Evolutionary conservation across 768 basidiomycete species (phyloP).

Genomic region (Lactarius trivialis): DNA sequence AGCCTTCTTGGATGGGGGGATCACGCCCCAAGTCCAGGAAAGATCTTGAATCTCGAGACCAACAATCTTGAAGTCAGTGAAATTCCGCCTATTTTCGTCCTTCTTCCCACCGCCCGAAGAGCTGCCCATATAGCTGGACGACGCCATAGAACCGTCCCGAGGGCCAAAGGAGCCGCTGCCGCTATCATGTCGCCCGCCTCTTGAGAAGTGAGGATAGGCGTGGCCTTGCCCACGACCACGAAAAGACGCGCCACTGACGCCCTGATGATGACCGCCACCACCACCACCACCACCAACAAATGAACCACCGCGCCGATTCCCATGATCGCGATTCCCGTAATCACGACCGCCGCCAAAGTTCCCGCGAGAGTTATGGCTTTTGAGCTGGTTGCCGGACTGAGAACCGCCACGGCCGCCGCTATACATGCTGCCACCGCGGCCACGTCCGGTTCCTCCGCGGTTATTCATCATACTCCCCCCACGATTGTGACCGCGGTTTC

Average conservation of each 20-base stretch:
- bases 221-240: constrained; percentile 62
- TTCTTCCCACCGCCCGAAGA: constrained; percentile 53
- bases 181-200: constrained; percentile 37
- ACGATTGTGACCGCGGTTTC: constrained; percentile 43
- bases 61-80: constrained; percentile 97
- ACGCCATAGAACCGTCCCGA: constrained; percentile 40
- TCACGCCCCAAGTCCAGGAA: constrained; percentile 79
- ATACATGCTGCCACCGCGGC: constrained; percentile 35
- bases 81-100: constrained; percentile 83
- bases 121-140: constrained; percentile 21
- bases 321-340: constrained; percentile 52
- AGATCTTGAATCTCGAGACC: constrained; percentile 80
- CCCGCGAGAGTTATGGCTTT: constrained; percentile 59
- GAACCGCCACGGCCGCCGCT: constrained; percentile 40
- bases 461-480: constrained; percentile 46
- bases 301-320: constrained; percentile 60
- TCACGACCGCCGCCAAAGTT: constrained; percentile 55
- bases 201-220: constrained; percentile 28
- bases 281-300: constrained; percentile 46
- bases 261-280: constrained; percentile 27
- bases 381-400: constrained; percentile 40
- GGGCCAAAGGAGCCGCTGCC: constrained; percentile 31
- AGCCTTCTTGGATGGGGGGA: constrained; percentile 33
- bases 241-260: constrained; percentile 30
- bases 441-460: constrained; percentile 32